Conservation (phyloP, 345 rosid species). For the Lepidium africanum region DNA sequence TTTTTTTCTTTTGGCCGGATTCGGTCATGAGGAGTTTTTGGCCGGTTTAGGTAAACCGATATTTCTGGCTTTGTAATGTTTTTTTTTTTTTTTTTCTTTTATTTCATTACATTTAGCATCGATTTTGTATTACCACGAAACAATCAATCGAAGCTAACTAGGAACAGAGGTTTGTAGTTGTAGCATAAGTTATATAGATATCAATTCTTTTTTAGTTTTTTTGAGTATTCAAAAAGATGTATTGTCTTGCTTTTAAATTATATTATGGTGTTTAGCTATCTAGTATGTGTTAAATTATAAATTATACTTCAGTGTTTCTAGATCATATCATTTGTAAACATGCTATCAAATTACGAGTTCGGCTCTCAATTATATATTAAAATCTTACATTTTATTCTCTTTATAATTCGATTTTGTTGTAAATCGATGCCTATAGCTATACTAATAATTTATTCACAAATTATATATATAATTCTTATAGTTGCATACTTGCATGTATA, state of each 20-base stretch:
- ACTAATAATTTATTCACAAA: neutral
- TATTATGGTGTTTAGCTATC: neutral
- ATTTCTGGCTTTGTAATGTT: constrained; percentile 2
- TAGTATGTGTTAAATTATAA: neutral
- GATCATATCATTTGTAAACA: neutral
- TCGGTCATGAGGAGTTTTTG: constrained; percentile 18
- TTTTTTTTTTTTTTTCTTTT: neutral
- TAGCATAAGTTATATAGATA: constrained; percentile 18
- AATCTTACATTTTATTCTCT: neutral
- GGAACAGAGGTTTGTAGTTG: constrained; percentile 24
- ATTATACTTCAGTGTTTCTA: neutral
- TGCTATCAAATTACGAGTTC: neutral
- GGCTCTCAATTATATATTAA: neutral
- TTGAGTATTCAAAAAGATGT: neutral
- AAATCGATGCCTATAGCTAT: neutral
- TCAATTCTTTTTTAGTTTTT: constrained; percentile 10
- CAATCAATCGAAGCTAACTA: constrained; percentile 12
- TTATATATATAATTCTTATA: neutral
- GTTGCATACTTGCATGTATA: neutral
- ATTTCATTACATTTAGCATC: constrained; percentile 19
- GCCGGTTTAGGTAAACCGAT: constrained; percentile 16
- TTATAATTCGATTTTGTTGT: neutral
- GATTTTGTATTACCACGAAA: constrained; percentile 5
- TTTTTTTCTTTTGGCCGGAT: constrained; percentile 10
- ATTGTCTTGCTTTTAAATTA: neutral